Percentiles rank a stretch among this genome's conserved stretches.
phyloP scores from a whole-genome alignment of 2,329 filamentous ascomycete species.

The Aspergillus fructus region DNA sequence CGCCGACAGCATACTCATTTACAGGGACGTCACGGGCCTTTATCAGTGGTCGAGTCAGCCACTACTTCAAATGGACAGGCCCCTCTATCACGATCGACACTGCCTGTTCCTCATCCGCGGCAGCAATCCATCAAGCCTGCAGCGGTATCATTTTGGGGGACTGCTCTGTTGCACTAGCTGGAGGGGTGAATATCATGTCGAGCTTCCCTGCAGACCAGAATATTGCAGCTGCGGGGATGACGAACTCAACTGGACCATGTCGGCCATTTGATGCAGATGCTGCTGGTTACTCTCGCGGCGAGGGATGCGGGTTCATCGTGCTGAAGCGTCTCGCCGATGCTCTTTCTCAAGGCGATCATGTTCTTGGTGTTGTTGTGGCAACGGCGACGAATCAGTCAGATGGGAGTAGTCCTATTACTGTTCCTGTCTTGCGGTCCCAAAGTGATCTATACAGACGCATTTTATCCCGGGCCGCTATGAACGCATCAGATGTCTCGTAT shows the following conservation, averaged over 20 bases:
- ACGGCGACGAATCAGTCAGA: conserved; percentile 31
- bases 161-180: conserved; percentile 17
- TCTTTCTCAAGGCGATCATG: conserved; percentile 46
- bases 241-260: not conserved
- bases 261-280: conserved; percentile 10
- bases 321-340: conserved; percentile 38
- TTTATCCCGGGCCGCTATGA: conserved; percentile 16
- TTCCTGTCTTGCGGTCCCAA: conserved; percentile 21
- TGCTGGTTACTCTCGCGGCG: conserved; percentile 13
- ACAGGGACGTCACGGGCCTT: conserved; percentile 21
- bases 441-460: conserved; percentile 26
- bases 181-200: conserved; percentile 35
- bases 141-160: not conserved
- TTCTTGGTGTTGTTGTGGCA: conserved; percentile 42
- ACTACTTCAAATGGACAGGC: conserved; percentile 47
- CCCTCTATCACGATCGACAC: conserved; percentile 7
- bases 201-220: conserved; percentile 15
- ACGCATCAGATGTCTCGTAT: conserved; percentile 22
- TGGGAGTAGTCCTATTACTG: conserved; percentile 13
- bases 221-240: not conserved
- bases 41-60: conserved; percentile 32
- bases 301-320: conserved; percentile 4
- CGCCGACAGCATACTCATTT: conserved; percentile 35
- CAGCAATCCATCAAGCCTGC: conserved; percentile 9
- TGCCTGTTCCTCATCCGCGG: conserved; percentile 25